Evolutionary conservation across 2,329 filamentous ascomycete species (phyloP).

Genomic region (Alternaria incomplexa): DNA sequence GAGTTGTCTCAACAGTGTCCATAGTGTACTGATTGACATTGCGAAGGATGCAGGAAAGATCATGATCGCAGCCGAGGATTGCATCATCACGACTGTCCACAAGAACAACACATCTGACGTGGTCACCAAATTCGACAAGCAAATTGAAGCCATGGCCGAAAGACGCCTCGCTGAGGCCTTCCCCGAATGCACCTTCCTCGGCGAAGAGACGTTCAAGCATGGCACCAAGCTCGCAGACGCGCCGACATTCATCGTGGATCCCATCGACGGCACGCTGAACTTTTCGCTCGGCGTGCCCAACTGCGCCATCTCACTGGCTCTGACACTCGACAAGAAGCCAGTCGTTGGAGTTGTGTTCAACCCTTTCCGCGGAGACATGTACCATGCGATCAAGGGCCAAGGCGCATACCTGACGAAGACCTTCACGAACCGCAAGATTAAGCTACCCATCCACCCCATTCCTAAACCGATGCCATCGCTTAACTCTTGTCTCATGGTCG

Average conservation of each 20-base stretch:
- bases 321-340: slow-evolving; percentile 41
- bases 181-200: slow-evolving; percentile 46
- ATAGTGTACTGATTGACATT: slow-evolving; percentile 28
- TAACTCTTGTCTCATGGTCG: slow-evolving; percentile 40
- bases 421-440: slow-evolving; percentile 23
- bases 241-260: slow-evolving; percentile 48
- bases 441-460: slow-evolving; percentile 39
- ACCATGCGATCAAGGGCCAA: slow-evolving; percentile 41
- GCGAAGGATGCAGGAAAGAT: slow-evolving; percentile 39
- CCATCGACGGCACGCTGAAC: slow-evolving; percentile 50
- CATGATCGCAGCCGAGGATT: slow-evolving; percentile 42
- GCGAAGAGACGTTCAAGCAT: slow-evolving; percentile 46
- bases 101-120: slow-evolving; percentile 56
- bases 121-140: slow-evolving; percentile 62
- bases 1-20: slow-evolving; percentile 19
- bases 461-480: slow-evolving; percentile 35
- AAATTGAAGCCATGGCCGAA: slow-evolving; percentile 60
- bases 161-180: slow-evolving; percentile 55
- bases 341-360: slow-evolving; percentile 47
- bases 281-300: slow-evolving; percentile 49
- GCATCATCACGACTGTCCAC: slow-evolving; percentile 22
- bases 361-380: slow-evolving; percentile 44
- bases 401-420: slow-evolving; percentile 39
- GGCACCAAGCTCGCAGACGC: slow-evolving; percentile 36
- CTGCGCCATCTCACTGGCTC: slow-evolving; percentile 41